Base-by-base conservation (phyloP, 139 green algal genomes). In the Limnomonas spitsbergensis region DNA sequence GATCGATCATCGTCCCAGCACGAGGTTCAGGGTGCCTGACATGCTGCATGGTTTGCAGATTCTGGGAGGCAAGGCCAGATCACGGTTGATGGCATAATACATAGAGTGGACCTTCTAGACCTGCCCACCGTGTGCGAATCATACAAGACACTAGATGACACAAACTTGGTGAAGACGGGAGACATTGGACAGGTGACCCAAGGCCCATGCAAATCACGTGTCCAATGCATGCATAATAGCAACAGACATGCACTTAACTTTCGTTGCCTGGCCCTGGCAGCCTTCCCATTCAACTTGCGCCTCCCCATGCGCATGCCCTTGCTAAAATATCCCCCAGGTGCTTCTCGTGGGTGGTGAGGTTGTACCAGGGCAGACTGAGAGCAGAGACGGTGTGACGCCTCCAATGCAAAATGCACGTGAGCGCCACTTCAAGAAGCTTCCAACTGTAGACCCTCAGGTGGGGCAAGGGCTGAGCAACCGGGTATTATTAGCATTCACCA, bases 91-190 rank as follows among this genome's bases (percentile, higher is more conserved):
- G 87, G 82, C 1, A 68, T 85, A 35, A 2, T 42, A 14, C 90
- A 92, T 73, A 80, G 81, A 0, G 83, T 94, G 0, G 67, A 79
- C 1, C 78, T 98, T 47, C 87, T 94, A 32, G 87, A 95, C 77
- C 84, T 98, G 29, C 94, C 94, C 3, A 89, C 81, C 1, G 84
- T 97, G 3, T 87, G 95, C 38, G 94, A 98, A 81, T 90, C 86
- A 29, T 98, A 93, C 88, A 98, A 98, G 80, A 97, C 93, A 2
- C 90, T 94, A 37, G 93, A 98, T 70, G 93, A 98, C 40, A 82
- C 88, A n/a, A 93, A 98, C 83, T 85, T 97, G 38, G 91, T 98
- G 24, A 98, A 98, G 75, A 90, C 82, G 7, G 85, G 78, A 7
- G 92, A 98, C 76, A 82, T 98, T 24, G 93, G 92, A 0, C 92